Base-by-base conservation (phyloP, 208 protist species). In the Ichthyophonus hoferi region DNA sequence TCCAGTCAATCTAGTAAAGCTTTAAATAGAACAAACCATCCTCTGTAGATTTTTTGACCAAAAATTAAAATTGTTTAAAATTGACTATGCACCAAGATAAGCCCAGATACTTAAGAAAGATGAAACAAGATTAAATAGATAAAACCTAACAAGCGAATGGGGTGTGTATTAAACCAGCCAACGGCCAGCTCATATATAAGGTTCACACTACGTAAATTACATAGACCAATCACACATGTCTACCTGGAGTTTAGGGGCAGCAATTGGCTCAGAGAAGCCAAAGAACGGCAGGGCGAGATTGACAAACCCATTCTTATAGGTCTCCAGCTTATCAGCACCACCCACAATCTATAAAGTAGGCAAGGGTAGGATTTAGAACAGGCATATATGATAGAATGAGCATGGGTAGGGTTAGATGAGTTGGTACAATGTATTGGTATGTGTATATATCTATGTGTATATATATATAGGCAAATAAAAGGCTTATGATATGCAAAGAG, bases 231-330 rank as follows among this genome's bases (percentile, higher is more conserved):
- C n/a, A n/a, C n/a, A n/a, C n/a, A n/a, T n/a, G 33, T 76, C 76
- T 35, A 94, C 76, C 86, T 94, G 93, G 31, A 83, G 83, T 88
- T 90, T 93, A 42, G 90, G 79, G 1, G 94, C 87, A 0, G 92
- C 90, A 33, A 96, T 91, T 42, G 98, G 98, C 86, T 99, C 98
- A 7, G 96, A 96, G 86, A 99, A 98, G 83, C 94, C 93, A 58
- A 99, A 90, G 89, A 99, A 96, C 1, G 98, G 98, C 1, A 99
- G 94, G 17, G 97, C 98, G 33, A 99, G 95, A 92, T 99, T 99
- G 31, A 98, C 94, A 93, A 99, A 99, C 40, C 94, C 93, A 90
- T 97, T 98, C 89, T 97, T 97, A 90, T 89, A 93, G 12, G 33
- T 41, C 42, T 91, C 91, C 33, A 91, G 90, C 38, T 90, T 58